These are phyloP conservation scores for Camellia oleifera DNA, from an alignment of 179 eudicot genomes.

Conservation along the genomic window DNA sequence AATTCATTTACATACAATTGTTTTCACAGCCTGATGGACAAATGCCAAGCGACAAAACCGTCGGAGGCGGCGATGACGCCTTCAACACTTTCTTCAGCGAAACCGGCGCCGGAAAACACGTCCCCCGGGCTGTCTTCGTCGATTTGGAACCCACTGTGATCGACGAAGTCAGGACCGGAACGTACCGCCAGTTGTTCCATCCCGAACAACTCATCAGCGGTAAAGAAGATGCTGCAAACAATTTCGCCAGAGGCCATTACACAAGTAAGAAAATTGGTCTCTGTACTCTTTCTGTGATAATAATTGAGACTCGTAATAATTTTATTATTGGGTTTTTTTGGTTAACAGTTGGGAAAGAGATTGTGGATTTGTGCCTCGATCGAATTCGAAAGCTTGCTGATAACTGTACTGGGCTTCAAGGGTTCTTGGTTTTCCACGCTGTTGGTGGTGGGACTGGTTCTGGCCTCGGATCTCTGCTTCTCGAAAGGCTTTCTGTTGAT, in stretches of 20 bases:
- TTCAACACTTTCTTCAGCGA: constrained; percentile 45
- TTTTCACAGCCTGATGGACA: constrained; percentile 31
- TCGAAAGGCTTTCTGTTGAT: constrained; percentile 38
- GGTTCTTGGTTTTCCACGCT: constrained; percentile 41
- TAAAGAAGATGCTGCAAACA: constrained; percentile 47
- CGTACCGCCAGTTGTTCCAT: constrained; percentile 44
- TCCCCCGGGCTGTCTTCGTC: constrained; percentile 37
- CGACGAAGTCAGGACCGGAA: constrained; percentile 40
- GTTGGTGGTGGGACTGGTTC: constrained; percentile 44
- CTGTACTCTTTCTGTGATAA: neutral
- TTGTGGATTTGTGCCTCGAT: constrained; percentile 49
- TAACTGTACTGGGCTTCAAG: constrained; percentile 49
- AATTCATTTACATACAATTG: neutral
- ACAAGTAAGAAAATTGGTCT: constrained; percentile 10
- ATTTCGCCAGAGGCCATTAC: constrained; percentile 40
- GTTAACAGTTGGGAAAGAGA: constrained; percentile 40
- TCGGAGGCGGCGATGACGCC: constrained; percentile 40
- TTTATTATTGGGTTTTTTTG: neutral
- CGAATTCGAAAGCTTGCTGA: constrained; percentile 42
- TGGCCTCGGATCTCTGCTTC: constrained; percentile 39
- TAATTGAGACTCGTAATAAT: too few relatives aligned
- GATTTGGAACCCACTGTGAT: constrained; percentile 47
- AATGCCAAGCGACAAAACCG: constrained; percentile 40
- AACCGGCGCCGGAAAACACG: constrained; percentile 39
- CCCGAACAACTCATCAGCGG: constrained; percentile 45